Base-by-base conservation (phyloP, 2,329 filamentous ascomycete genomes). In the Cytospora schulzeri region DNA sequence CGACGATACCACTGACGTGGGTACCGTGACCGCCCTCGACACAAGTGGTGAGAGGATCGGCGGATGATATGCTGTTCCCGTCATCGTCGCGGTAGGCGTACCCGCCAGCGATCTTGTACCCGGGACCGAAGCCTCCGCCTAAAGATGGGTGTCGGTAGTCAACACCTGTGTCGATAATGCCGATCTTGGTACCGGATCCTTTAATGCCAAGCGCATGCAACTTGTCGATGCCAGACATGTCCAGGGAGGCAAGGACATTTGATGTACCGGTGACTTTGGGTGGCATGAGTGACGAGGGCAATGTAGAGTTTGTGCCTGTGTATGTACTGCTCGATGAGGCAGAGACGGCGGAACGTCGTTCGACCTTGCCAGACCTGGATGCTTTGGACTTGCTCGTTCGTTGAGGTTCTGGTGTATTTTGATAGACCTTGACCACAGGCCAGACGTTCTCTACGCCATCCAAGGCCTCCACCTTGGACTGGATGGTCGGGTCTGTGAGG, bases 121-220 rank as follows among this genome's bases (percentile, higher is more conserved):
- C 67, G 9, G 60, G 38, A 7, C 78, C 78, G 59, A 78, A 79
- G 57, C 77, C 76, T 8, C 77, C 77, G 24, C 78, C 78, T 11
- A 79, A 73, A 24, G 76, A 75, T 29, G 76, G 75, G 63, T 79
- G 77, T 4, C 69, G 72, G 63, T 79, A 79, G 66, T 80, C 77
- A 31, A 77, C 66, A 31, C 78, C 77, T n/a, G 72, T 75, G 61
- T 77, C 75, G 22, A 77, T 71, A 33, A 77, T 63, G 12, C 71
- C 74, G n/a, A 77, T 68, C 29, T 70, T 71, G 14, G 73, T 68
- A 0, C 75, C 75, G 45, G 73, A 69, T 33, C 75, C 75, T 1
- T 70, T 74, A 2, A 76, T 51, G 7, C 74, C 73, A 24, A 73
- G 68, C 12, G 73, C 73, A 14, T 72, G 73, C n/a, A 77, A 70